A percentile compares a stretch with the other conserved stretches of the same genome.
Conservation (phyloP, 2,329 filamentous ascomycete genomes). For the Fusarium ramigenum region DNA sequence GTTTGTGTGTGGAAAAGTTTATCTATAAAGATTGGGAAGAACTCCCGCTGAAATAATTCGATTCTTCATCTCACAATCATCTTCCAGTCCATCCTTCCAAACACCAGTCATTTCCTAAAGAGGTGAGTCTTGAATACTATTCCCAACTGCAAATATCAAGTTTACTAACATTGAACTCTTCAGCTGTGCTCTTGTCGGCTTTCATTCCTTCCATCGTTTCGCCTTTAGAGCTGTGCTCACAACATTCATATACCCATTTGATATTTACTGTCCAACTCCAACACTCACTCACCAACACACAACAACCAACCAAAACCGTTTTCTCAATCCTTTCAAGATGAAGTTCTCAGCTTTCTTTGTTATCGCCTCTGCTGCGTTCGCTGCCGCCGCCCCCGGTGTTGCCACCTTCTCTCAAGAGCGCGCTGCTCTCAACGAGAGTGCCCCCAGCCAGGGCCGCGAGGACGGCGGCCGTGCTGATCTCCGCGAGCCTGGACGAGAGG, state of each 20-base stretch:
- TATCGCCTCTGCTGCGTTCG: conserved; percentile 56
- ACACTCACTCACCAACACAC: background rate
- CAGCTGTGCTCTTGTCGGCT: conserved; percentile 34
- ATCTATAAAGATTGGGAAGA: conserved; percentile 15
- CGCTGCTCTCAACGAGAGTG: conserved; percentile 18
- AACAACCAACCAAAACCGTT: background rate
- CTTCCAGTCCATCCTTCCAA: conserved; percentile 13
- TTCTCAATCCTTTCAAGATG: conserved; percentile 53
- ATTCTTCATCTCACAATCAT: conserved; percentile 1
- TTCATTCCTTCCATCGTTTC: conserved; percentile 26
- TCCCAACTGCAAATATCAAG: background rate
- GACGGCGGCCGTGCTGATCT: conserved; percentile 2
- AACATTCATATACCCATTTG: conserved; percentile 14
- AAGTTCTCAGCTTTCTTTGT: conserved; percentile 58
- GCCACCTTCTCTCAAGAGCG: conserved; percentile 35
- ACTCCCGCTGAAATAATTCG: background rate
- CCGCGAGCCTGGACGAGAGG: background rate
- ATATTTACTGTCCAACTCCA: conserved; percentile 12
- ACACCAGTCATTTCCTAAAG: conserved; percentile 35
- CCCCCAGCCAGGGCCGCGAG: background rate
- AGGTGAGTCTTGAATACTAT: conserved; percentile 10
- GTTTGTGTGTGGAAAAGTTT: background rate
- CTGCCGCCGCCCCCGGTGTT: conserved; percentile 55
- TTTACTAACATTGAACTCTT: background rate
- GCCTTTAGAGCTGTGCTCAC: conserved; percentile 37